Evolutionary conservation across 257 asterid genomes (phyloP), one percentile per base, ranked within the genome.

Genomic region (Scutellaria minor): DNA sequence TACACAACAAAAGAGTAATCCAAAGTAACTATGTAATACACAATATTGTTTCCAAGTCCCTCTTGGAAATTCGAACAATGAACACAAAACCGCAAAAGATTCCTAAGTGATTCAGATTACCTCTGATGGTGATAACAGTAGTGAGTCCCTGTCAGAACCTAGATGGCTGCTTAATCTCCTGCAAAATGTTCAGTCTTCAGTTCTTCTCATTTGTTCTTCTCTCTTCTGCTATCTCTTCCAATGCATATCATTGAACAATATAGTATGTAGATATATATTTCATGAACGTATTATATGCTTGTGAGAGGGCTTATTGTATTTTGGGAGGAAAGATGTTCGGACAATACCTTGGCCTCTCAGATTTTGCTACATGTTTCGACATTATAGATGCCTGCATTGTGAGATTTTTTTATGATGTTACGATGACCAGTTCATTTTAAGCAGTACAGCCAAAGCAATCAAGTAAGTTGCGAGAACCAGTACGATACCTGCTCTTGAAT

Each of bases 401-500:
- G 75, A 76, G 58, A 70, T 37, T 58, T 18, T 46, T 63, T 37
- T 18, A 13, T 41, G 9, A 47, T 74, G 71, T 11, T 15, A 70
- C 55, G 44, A 44, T 6, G 10, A 18, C 18, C 9, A 41, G 15
- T 18, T 52, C 50, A 57, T 58, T 31, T 57, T 27, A 54, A 24
- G 46, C 9, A 47, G 46, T 9, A 66, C 31, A 66, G 12, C 35
- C 10, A 37, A 9, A 50, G 39, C 48, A 44, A 35, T 10, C 15
- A 53, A 24, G 12, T 14, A 39, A 52, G 39, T 57, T 5, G 11
- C 64, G 15, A 6, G 8, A 18, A 69, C 72, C 18, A 20, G 44
- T 5, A 57, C 6, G 42, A 44, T 76, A 92, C 98, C 96, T 92
- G 98, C 84, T 90, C 98, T 84, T 92, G 96, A 79, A 92, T 88